Conservation (phyloP, 1,284 basidiomycete genomes). For the Amylostereum areolatum region DNA sequence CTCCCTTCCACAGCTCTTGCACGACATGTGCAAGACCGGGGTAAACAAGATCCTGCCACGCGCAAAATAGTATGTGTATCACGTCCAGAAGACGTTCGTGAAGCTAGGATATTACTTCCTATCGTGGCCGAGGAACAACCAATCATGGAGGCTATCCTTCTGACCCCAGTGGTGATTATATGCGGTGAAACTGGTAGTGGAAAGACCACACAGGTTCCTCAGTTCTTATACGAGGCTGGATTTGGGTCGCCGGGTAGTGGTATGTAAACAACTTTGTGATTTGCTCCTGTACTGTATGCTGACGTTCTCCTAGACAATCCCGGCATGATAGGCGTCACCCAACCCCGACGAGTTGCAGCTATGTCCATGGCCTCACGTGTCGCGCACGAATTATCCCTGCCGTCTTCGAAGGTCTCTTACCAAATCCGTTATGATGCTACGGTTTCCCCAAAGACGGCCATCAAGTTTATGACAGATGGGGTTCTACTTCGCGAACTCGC, state of each 20-base stretch:
- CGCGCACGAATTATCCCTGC: slow-evolving; percentile 79
- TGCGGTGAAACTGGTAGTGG: slow-evolving; percentile 93
- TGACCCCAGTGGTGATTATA: slow-evolving; percentile 75
- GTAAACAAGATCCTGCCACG: slow-evolving; percentile 11
- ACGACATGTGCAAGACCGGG: slow-evolving; percentile 34
- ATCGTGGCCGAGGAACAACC: slow-evolving; percentile 92
- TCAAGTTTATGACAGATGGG: slow-evolving; percentile 99
- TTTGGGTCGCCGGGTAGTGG: slow-evolving; percentile 83
- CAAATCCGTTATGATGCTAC: slow-evolving; percentile 98
- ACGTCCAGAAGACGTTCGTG: slow-evolving; percentile 72
- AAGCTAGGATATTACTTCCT: slow-evolving; percentile 77
- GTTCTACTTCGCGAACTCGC: slow-evolving; percentile 92
- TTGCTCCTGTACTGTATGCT: slow-evolving; percentile 4
- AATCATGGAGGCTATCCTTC: slow-evolving; percentile 87
- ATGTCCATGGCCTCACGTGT: slow-evolving; percentile 95
- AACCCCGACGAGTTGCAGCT: slow-evolving; percentile 95
- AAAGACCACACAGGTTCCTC: slow-evolving; percentile 98
- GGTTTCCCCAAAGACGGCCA: slow-evolving; percentile 80
- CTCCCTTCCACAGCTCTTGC: slow-evolving; percentile 61
- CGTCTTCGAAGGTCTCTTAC: slow-evolving; percentile 82
- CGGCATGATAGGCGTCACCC: slow-evolving; percentile 97
- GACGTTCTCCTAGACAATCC: slow-evolving; percentile 68
- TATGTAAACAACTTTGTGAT: slow-evolving; percentile 26
- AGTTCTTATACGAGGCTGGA: slow-evolving; percentile 91
- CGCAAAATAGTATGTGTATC: slow-evolving; percentile 55